Percentiles rank a stretch among this genome's conserved stretches.
Conservation (phyloP, 2,329 filamentous ascomycete species). For the Fusarium sublunatum region DNA sequence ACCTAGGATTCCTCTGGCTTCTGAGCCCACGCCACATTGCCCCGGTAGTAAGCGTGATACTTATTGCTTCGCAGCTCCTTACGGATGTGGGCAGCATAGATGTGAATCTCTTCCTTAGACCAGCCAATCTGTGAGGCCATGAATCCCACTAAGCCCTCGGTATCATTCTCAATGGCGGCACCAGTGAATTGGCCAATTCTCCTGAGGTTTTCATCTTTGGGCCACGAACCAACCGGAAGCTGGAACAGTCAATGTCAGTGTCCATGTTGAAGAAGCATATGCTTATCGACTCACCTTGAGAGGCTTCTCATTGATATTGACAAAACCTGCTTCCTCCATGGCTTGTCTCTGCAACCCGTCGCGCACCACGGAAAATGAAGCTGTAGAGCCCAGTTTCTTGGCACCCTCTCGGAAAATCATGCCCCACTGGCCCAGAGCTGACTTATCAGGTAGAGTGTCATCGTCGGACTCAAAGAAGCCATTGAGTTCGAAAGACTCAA, state of each 20-base stretch:
- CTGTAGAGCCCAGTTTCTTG: constrained; percentile 45
- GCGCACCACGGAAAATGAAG: constrained; percentile 48
- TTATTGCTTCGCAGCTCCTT: constrained; percentile 41
- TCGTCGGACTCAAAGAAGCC: constrained; percentile 40
- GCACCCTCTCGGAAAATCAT: constrained; percentile 51
- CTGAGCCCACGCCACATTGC: constrained; percentile 44
- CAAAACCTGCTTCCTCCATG: constrained; percentile 48
- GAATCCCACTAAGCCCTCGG: constrained; percentile 48
- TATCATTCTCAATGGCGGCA: constrained; percentile 49
- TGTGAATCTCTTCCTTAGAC: constrained; percentile 46
- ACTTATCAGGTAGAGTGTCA: constrained; percentile 34
- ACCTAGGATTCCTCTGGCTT: constrained; percentile 31
- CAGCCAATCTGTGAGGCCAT: constrained; percentile 50
- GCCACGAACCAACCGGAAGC: constrained; percentile 59
- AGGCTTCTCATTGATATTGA: constrained; percentile 40
- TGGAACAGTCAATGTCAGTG: constrained; percentile 37
- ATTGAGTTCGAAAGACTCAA: constrained; percentile 54
- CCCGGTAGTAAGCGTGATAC: constrained; percentile 42
- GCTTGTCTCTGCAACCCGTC: constrained; percentile 47
- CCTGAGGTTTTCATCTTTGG: constrained; percentile 48
- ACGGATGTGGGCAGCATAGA: constrained; percentile 49
- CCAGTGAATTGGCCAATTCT: constrained; percentile 53
- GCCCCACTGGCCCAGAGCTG: constrained; percentile 50
- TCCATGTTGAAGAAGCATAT: constrained; percentile 26
- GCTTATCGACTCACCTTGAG: constrained; percentile 44